Evolutionary conservation across 768 basidiomycete genomes (phyloP), one percentile per base, ranked within the genome.

Genomic region (Hortiboletus campestris): DNA sequence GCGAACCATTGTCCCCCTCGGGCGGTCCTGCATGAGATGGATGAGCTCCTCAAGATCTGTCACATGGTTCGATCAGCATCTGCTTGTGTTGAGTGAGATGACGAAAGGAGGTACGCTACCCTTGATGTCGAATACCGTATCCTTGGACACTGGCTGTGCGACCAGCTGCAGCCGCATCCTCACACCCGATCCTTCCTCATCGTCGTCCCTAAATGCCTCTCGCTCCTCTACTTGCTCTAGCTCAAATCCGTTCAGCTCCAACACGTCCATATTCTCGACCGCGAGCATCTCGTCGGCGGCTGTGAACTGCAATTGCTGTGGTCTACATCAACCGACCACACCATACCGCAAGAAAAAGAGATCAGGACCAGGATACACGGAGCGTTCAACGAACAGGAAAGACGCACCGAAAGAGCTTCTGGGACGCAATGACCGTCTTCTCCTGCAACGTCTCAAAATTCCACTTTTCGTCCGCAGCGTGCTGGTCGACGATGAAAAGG

Each of bases 391-490:
- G 25, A 25, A 42, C 28, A 43, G 74, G 16, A 14, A 39, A 28
- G 12, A 31, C 84, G 52, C 61, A 95, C 95, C 80, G 80, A 68
- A 96, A 83, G 5, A 98, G 76, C 57, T 76, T 84, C 64, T 98
- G 96, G 2, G 89, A 91, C 61, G 90, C 82, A 54, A 99, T 94
- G 49, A 80, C 81, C 12, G 95, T 98, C n/a, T 86, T 93, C 60
- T 83, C 79, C 70, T 98, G 96, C 54, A 98, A 74, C 2, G 83
- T 89, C 77, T 98, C 97, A 67, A 98, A 98, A 68, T 98, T 98
- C 74, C 91, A 98, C 75, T 98, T 98, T 73, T 98, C 97, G 71
- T 99, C 97, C 6, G 92, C 87, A 6, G 96, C 96, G 71, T 98
- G 96, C 67, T 98, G 96, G 64, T 98, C 96, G 17, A 98, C 82